These are phyloP conservation scores for Saccharomycopsis sp. DNA, from an alignment of 805 yeast species.

Conservation along the genomic window DNA sequence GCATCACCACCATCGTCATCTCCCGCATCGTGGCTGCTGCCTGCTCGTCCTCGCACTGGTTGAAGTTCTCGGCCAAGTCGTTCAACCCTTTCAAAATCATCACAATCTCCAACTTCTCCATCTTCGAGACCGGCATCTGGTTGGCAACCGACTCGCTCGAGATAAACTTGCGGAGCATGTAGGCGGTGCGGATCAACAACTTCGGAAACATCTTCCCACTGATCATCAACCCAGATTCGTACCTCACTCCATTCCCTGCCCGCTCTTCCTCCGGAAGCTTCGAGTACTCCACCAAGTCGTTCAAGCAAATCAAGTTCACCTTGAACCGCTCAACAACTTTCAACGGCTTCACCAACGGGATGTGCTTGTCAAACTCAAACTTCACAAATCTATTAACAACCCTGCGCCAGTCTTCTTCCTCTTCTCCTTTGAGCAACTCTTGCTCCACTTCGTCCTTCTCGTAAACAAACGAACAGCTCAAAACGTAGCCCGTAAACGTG, in stretches of 20 bases:
- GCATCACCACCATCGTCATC: conserved; percentile 10
- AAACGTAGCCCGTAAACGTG: conserved; percentile 40
- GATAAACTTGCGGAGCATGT: conserved; percentile 53
- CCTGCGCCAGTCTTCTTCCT: conserved; percentile 27
- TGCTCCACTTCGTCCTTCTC: conserved; percentile 46
- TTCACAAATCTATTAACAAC: conserved; percentile 32
- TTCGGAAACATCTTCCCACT: conserved; percentile 34
- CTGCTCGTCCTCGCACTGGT: conserved; percentile 3
- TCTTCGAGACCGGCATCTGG: conserved; percentile 53
- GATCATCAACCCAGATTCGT: conserved; percentile 22
- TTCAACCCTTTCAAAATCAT: conserved; percentile 37
- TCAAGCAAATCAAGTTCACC: conserved; percentile 49
- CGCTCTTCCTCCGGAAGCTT: conserved; percentile 21
- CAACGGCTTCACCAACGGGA: conserved; percentile 55
- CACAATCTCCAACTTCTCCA: conserved; percentile 57
- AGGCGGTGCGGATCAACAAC: conserved; percentile 48
- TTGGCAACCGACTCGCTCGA: conserved; percentile 54
- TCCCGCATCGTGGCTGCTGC: conserved; percentile 1
- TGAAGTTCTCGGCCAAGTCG: conserved; percentile 21
- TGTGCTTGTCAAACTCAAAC: conserved; percentile 40
- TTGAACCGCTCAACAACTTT: conserved; percentile 33
- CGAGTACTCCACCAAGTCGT: conserved; percentile 39
- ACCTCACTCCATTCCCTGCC: conserved; percentile 8
- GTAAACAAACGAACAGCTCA: conserved; percentile 52
- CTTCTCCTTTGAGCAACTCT: conserved; percentile 20